Conservation (phyloP, 2,329 filamentous ascomycete species). For the Penicillium sp. region DNA sequence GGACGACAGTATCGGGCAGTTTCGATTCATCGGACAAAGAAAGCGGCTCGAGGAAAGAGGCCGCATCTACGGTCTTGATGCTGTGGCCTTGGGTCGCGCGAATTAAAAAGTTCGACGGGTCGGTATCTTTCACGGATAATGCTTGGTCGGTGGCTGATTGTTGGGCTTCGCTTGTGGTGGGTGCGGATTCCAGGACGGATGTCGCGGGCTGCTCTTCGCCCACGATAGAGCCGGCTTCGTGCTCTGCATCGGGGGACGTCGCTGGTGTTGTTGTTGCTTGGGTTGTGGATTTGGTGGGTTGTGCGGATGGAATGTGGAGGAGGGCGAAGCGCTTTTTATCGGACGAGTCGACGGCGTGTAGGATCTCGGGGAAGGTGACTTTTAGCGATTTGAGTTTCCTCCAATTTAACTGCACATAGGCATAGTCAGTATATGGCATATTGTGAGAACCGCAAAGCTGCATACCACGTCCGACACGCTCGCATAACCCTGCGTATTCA, state of each 20-base stretch:
- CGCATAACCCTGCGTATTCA: constrained; percentile 53
- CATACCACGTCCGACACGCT: constrained; percentile 52
- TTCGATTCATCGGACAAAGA: constrained; percentile 45
- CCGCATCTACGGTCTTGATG: constrained; percentile 62
- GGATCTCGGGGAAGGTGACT: constrained; percentile 66
- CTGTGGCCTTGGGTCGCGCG: constrained; percentile 93
- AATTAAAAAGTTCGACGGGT: constrained; percentile 68
- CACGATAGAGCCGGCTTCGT: constrained; percentile 5
- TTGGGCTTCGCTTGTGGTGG: constrained; percentile 25
- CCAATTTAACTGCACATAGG: constrained; percentile 44
- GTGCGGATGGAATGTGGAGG: constrained; percentile 44
- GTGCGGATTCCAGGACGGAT: constrained; percentile 14
- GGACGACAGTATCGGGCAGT: constrained; percentile 61
- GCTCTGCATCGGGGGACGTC: constrained; percentile 17
- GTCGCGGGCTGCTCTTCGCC: constrained; percentile 9
- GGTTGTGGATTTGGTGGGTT: constrained; percentile 15
- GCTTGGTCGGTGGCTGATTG: constrained; percentile 29
- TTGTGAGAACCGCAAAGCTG: neutral
- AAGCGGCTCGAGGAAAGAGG: constrained; percentile 61
- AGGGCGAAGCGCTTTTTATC: constrained; percentile 88
- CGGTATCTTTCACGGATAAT: constrained; percentile 32
- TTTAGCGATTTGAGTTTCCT: constrained; percentile 58
- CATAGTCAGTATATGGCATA: neutral
- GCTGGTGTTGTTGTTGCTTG: constrained; percentile 14
- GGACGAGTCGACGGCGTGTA: constrained; percentile 59